Evolutionary conservation across 2,329 filamentous ascomycete species (phyloP), one percentile per base, ranked within the genome.

Genomic region (Diaporthe vaccinii): DNA sequence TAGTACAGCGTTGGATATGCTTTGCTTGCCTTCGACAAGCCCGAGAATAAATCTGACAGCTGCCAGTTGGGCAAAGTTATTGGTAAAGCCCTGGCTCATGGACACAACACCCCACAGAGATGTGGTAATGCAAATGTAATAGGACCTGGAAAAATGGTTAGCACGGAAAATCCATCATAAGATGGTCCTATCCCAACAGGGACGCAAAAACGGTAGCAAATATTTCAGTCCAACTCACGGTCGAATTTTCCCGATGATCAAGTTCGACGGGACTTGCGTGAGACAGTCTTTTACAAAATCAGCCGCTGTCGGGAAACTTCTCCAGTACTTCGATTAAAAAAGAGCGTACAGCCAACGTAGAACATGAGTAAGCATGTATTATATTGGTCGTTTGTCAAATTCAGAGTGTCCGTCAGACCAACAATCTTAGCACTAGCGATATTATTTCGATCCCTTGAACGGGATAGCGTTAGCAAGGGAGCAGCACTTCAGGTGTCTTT

Each of bases 11-110:
- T 5, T 53, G 9, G 28, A 9, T 8, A 10, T 12, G 22, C 20
- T 25, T 53, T 17, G 3, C 31, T 20, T 53, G 15, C 62, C 62
- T 53, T 68, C 44, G 22, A 68, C 44, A 68, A 68, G 62, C 28
- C 62, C 44, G 46, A 79, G 72, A 39, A 80, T 55, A 34, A 79
- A 79, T 41, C 78, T 68, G 15, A 78, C 74, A 15, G 74, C 36
- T 7, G 78, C 73, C 15, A 79, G 69, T 22, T 78, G 75, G 22
- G 61, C 53, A 25, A 78, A 79, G 65, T 77, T 78, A n/a, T 79
- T 76, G 0, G 82, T 82, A 2, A 84, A 78, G 10, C 82, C 83
- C 73, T 83, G 81, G 70, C 80, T 82, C 46, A 83, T 79, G 4
- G 78, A 79, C 1, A 81, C 77, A 2, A 83, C 15, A 7, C 82